Conservation (phyloP, 768 basidiomycete species). For the Porphyrellus cyaneotinctus region DNA sequence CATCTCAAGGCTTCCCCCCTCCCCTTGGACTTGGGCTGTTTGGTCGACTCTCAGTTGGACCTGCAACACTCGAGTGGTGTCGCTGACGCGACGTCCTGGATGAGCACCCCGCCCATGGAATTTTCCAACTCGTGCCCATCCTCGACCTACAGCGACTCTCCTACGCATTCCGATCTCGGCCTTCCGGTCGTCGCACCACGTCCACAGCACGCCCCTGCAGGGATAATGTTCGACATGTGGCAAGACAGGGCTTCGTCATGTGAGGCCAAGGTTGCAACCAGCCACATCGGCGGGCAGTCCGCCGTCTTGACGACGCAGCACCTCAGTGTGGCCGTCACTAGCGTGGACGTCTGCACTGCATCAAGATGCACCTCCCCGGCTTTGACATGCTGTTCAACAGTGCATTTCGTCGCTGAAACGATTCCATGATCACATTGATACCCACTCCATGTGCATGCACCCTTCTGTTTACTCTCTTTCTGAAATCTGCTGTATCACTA, state of each 20-base stretch:
- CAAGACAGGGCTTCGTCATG: slow-evolving; percentile 5
- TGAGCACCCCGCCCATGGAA: slow-evolving; percentile 12
- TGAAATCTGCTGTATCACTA: background rate
- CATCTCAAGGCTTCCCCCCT: slow-evolving; percentile 14
- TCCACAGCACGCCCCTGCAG: slow-evolving; percentile 16
- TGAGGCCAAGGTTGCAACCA: background rate
- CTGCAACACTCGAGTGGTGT: slow-evolving; percentile 3
- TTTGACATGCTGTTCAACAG: slow-evolving; percentile 19
- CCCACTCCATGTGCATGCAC: background rate
- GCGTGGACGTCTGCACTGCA: slow-evolving; percentile 1
- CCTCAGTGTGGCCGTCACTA: background rate
- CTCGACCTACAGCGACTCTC: slow-evolving; percentile 43
- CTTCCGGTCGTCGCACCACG: slow-evolving; percentile 29
- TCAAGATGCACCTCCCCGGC: background rate
- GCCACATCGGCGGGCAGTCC: background rate
- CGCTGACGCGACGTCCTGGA: slow-evolving; percentile 8
- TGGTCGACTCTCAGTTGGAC: slow-evolving; percentile 8
- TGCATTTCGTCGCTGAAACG: slow-evolving; percentile 5
- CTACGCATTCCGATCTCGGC: slow-evolving; percentile 29
- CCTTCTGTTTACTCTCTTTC: background rate
- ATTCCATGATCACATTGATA: background rate
- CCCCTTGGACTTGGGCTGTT: slow-evolving; percentile 1
- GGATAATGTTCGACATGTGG: slow-evolving; percentile 19
- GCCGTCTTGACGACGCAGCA: slow-evolving; percentile 2
- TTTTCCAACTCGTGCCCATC: slow-evolving; percentile 34